Evolutionary conservation across 495 filamentous ascomycete genomes (phyloP).

Genomic region (Opeltia flavorubescens): DNA sequence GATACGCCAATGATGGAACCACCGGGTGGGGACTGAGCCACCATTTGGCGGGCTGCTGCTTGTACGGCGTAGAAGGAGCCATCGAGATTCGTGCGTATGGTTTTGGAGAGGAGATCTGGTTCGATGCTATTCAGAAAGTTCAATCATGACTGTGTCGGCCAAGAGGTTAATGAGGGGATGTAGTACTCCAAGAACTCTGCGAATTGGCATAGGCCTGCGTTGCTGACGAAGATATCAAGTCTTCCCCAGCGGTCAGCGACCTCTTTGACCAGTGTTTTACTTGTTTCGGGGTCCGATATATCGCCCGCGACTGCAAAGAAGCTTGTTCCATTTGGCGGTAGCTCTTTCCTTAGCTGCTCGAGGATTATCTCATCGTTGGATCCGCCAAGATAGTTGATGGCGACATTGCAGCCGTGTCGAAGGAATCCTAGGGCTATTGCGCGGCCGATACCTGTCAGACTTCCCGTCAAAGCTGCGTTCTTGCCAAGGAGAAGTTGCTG

Average conservation of each 20-base stretch:
- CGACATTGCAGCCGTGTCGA: conserved; percentile 52
- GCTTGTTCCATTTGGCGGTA: conserved; percentile 23
- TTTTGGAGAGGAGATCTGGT: conserved; percentile 45
- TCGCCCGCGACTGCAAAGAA: conserved; percentile 52
- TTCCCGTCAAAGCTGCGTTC: conserved; percentile 63
- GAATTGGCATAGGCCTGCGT: conserved; percentile 78
- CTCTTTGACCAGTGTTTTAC: conserved; percentile 37
- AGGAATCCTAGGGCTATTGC: conserved; percentile 61
- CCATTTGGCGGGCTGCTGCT: conserved; percentile 73
- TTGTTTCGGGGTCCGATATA: conserved; percentile 50
- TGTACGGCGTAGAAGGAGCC: conserved; percentile 79
- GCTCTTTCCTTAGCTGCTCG: conserved; percentile 30
- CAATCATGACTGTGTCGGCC: neutral
- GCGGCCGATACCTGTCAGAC: conserved; percentile 62
- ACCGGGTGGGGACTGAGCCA: conserved; percentile 41
- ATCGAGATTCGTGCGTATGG: conserved; percentile 64
- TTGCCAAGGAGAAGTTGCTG: conserved; percentile 48
- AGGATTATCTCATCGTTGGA: conserved; percentile 38
- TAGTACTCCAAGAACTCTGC: conserved; percentile 60
- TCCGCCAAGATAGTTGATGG: conserved; percentile 55
- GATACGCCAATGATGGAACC: conserved; percentile 74
- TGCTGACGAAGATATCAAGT: conserved; percentile 73
- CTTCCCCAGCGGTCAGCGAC: conserved; percentile 44
- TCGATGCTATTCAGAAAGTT: conserved; percentile 27
- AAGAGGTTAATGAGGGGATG: neutral